A percentile compares a stretch with the other conserved stretches of the same genome.
Conservation (phyloP, 345 rosid species). For the Eucalyptus erythrocorys region DNA sequence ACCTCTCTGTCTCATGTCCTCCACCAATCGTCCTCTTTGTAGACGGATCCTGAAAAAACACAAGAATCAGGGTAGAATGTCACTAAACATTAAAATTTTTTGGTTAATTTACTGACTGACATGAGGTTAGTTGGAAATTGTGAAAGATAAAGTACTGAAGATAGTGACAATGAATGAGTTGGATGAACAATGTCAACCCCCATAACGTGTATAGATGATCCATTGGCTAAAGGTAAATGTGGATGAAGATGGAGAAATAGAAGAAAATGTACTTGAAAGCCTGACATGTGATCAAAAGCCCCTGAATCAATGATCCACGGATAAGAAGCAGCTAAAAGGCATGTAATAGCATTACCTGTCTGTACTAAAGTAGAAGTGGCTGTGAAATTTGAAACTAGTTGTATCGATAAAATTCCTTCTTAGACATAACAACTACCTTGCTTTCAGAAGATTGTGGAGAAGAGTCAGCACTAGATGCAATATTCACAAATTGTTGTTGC, state of each 20-base stretch:
- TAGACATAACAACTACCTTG: no score
- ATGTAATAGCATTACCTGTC: background rate
- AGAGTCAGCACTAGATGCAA: no score
- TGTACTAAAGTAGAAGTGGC: rapidly evolving
- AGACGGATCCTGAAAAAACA: no score
- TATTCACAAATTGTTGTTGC: background rate
- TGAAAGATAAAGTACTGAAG: background rate
- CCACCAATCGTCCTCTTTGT: no score
- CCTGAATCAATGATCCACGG: background rate
- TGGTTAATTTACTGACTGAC: background rate
- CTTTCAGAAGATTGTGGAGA: no score
- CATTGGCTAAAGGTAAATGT: background rate
- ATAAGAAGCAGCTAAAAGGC: rapidly evolving
- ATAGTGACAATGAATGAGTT: background rate
- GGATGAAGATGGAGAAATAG: background rate
- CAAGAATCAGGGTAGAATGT: no score
- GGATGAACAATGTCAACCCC: background rate
- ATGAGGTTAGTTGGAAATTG: background rate
- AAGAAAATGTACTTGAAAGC: background rate
- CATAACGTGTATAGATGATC: background rate
- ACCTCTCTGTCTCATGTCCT: rapidly evolving
- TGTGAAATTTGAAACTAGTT: background rate
- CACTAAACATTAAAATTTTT: background rate
- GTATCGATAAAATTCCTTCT: background rate
- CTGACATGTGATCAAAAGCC: rapidly evolving